These are phyloP conservation scores for Phytophthora hibernalis DNA, from an alignment of 352 stramenopile genomes.

Conservation along the genomic window DNA sequence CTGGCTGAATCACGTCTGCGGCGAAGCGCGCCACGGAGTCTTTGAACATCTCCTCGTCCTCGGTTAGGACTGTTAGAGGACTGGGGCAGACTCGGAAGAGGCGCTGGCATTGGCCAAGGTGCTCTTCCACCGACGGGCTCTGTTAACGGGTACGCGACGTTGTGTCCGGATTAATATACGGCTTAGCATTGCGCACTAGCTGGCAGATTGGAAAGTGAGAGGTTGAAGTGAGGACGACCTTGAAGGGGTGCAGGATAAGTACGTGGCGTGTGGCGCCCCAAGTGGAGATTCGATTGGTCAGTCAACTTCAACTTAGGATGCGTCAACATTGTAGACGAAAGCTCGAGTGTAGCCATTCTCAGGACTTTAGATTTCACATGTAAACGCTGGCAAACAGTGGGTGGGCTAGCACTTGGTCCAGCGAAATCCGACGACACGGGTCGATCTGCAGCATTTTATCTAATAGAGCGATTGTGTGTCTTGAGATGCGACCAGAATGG, in stretches of 20 bases:
- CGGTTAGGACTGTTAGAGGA: constrained; percentile 74
- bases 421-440: constrained; percentile 16
- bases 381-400: neutral
- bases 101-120: constrained; percentile 5
- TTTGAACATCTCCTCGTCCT: constrained; percentile 86
- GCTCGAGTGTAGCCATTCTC: too few relatives aligned
- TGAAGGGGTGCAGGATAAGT: constrained; percentile 16
- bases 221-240: constrained; percentile 5
- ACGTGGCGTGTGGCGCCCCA: constrained; percentile 10
- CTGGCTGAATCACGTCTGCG: constrained; percentile 78
- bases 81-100: constrained; percentile 7
- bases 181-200: constrained; percentile 20
- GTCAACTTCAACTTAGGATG: constrained; percentile 27
- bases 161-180: constrained; percentile 14
- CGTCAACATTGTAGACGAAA: too few relatives aligned
- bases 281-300: constrained; percentile 17
- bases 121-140: constrained; percentile 22
- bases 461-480: constrained; percentile 25
- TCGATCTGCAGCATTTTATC: constrained; percentile 45
- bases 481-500: constrained; percentile 14
- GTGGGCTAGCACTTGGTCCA: constrained; percentile 25
- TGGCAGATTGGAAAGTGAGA: neutral
- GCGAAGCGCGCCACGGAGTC: constrained; percentile 89
- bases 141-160: constrained; percentile 15
- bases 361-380: too few relatives aligned